Conservation (phyloP, 2,329 filamentous ascomycete genomes). For the Fusarium lateritium region DNA sequence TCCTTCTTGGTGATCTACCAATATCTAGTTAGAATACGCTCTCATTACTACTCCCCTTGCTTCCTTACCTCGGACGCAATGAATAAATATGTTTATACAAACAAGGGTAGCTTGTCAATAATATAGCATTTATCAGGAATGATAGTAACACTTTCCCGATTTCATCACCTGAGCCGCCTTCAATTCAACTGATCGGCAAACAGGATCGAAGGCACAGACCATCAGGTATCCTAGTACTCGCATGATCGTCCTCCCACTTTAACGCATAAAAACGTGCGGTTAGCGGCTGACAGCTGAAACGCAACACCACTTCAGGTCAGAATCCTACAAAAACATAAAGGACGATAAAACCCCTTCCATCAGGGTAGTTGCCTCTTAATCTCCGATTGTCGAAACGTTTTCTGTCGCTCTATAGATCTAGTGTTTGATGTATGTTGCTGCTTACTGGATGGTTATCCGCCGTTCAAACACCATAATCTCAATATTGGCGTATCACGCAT, state of each 20-base stretch:
- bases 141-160: too few species aligned
- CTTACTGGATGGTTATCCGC: slow-evolving; percentile 9
- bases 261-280: slow-evolving; percentile 29
- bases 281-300: slow-evolving; percentile 28
- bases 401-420: background rate
- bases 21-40: too few species aligned
- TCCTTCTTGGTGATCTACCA: too few species aligned
- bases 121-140: too few species aligned
- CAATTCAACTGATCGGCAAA: background rate
- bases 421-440: fast-evolving
- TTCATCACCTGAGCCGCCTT: background rate
- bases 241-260: background rate
- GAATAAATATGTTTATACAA: too few species aligned
- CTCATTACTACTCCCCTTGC: too few species aligned
- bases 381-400: background rate
- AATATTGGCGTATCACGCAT: background rate
- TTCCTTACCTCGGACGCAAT: too few species aligned
- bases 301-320: slow-evolving; percentile 5
- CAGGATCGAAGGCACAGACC: slow-evolving; percentile 12
- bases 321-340: slow-evolving; percentile 22
- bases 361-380: background rate
- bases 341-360: slow-evolving; percentile 3
- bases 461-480: background rate
- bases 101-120: too few species aligned
- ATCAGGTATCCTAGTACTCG: background rate